Conservation (phyloP, 129 eudicot genomes). For the Flaveria linearis region DNA sequence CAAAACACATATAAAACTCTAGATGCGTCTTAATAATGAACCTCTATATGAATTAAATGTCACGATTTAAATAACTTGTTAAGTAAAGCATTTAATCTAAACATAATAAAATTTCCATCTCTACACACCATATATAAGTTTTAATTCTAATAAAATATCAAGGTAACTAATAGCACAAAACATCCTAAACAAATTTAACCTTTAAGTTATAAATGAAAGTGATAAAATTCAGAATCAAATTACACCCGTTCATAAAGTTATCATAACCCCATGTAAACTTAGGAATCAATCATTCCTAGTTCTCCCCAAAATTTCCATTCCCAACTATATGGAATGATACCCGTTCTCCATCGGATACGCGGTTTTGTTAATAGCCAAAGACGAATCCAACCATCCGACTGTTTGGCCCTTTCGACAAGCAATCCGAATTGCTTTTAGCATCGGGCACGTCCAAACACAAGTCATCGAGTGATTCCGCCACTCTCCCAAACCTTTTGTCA, state of each 20-base stretch:
- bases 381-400: conserved; percentile 72
- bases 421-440: conserved; percentile 61
- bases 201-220: neutral
- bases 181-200: neutral
- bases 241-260: neutral
- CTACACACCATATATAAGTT: too few relatives aligned
- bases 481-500: conserved; percentile 72
- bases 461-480: conserved; percentile 74
- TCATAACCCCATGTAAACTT: neutral
- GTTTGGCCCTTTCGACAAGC: conserved; percentile 50
- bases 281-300: neutral
- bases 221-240: neutral
- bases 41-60: too few relatives aligned
- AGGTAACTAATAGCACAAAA: neutral
- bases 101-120: too few relatives aligned
- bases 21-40: too few relatives aligned
- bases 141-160: neutral
- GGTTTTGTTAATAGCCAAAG: conserved; percentile 42
- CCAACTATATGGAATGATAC: conserved; percentile 16
- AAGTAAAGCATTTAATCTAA: too few relatives aligned
- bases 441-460: conserved; percentile 86
- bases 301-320: neutral
- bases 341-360: conserved; percentile 54
- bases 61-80: too few relatives aligned
- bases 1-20: too few relatives aligned